Evolutionary conservation across 2,329 filamentous ascomycete species (phyloP).

Genomic region (Corynespora cassiicola): DNA sequence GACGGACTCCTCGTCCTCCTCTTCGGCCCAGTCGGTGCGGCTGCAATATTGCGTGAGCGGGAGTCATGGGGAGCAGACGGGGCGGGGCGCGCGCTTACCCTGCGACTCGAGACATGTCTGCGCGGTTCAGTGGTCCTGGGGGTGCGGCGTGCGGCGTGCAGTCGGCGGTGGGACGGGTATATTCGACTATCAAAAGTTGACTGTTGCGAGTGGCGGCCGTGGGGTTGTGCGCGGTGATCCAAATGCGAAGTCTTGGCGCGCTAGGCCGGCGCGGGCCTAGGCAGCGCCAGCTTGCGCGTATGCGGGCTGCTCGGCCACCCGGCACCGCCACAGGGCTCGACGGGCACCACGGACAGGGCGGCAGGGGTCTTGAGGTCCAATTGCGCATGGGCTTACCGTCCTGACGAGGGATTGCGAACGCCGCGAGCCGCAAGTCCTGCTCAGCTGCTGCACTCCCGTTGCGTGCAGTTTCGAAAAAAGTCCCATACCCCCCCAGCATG

Average conservation of each 20-base stretch:
- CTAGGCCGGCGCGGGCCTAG: no score
- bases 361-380: no score
- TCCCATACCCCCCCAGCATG: no score
- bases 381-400: no score
- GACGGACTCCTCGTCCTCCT: conserved; percentile 89
- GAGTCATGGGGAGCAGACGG: background rate
- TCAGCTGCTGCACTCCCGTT: no score
- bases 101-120: conserved; percentile 46
- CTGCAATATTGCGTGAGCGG: conserved; percentile 37
- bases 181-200: background rate
- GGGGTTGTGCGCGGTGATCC: conserved; percentile 9
- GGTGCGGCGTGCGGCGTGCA: background rate
- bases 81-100: conserved; percentile 28
- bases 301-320: no score
- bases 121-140: conserved; percentile 11
- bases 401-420: no score
- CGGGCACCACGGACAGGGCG: no score
- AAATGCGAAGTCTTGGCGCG: conserved; percentile 9
- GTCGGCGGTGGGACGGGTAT: background rate
- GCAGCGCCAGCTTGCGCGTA: no score
- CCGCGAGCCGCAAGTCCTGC: no score
- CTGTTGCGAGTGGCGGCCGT: conserved; percentile 7
- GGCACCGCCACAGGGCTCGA: no score
- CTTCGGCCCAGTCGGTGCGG: conserved; percentile 84
- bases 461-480: no score